Evolutionary conservation across 2,329 filamentous ascomycete species (phyloP).

Genomic region (Knoxdaviesia proteae): DNA sequence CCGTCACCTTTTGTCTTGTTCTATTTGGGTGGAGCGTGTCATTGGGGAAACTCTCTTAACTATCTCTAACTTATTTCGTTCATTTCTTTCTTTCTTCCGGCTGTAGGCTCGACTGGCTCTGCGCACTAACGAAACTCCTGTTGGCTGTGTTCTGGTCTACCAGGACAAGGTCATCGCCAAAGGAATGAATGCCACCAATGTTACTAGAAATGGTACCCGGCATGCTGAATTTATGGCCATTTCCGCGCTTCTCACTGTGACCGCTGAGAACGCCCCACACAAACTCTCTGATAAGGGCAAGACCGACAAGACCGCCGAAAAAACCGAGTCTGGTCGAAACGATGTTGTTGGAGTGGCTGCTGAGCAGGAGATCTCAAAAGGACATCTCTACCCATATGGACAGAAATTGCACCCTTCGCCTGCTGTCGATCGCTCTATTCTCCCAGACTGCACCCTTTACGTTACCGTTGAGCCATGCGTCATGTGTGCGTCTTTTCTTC

Average conservation of each 20-base stretch:
- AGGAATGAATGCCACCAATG: constrained; percentile 95
- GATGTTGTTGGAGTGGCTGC: constrained; percentile 17
- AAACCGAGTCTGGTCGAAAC: too few species aligned
- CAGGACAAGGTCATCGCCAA: constrained; percentile 58
- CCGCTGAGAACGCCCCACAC: constrained; percentile 11
- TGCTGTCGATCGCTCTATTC: constrained; percentile 42
- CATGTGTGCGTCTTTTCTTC: constrained; percentile 88
- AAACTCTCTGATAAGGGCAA: constrained; percentile 10
- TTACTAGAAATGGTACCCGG: constrained; percentile 73
- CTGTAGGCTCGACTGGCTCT: constrained; percentile 66
- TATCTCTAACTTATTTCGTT: constrained; percentile 8
- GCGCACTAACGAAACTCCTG: constrained; percentile 73
- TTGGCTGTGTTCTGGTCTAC: constrained; percentile 85
- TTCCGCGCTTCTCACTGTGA: constrained; percentile 25
- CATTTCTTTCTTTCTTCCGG: neutral
- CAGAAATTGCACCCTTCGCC: constrained; percentile 33
- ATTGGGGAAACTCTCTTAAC: neutral
- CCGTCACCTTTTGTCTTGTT: neutral
- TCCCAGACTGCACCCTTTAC: constrained; percentile 61
- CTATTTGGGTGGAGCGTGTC: neutral
- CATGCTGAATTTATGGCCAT: constrained; percentile 93
- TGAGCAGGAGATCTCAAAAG: constrained; percentile 31
- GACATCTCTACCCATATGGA: constrained; percentile 39
- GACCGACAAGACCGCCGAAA: constrained; percentile 9
- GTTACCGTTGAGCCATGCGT: constrained; percentile 97